Evolutionary conservation across 2,329 filamentous ascomycete genomes (phyloP).

Genomic region (Penicillium sp.): DNA sequence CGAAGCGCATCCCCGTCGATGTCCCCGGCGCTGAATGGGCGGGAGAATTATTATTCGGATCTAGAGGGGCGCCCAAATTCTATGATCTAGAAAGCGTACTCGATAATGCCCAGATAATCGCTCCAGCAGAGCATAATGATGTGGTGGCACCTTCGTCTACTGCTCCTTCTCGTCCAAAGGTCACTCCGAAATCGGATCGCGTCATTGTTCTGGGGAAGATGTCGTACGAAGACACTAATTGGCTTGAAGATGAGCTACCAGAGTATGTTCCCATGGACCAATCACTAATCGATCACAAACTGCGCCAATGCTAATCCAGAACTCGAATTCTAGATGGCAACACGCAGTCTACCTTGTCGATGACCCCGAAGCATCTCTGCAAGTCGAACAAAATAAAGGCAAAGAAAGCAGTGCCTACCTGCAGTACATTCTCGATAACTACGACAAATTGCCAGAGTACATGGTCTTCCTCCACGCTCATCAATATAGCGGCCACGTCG

Average conservation of each 20-base stretch:
- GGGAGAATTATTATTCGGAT: background rate
- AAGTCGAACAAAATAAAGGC: constrained; percentile 41
- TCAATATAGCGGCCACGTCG: constrained; percentile 52
- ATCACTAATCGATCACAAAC: background rate
- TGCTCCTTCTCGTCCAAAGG: constrained; percentile 15
- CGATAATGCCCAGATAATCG: background rate
- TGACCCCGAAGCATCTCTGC: constrained; percentile 25
- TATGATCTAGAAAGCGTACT: background rate
- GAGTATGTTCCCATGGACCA: constrained; percentile 35
- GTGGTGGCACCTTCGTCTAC: background rate
- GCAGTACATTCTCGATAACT: constrained; percentile 48
- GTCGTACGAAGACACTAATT: constrained; percentile 44
- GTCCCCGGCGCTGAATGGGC: constrained; percentile 16
- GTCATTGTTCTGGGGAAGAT: constrained; percentile 45
- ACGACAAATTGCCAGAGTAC: constrained; percentile 50
- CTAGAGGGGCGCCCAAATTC: background rate
- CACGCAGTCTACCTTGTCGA: constrained; percentile 46
- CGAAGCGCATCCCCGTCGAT: constrained; percentile 17
- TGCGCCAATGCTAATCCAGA: background rate
- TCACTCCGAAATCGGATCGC: constrained; percentile 31
- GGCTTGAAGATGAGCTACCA: constrained; percentile 45
- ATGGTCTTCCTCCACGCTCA: constrained; percentile 59
- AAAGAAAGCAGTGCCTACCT: constrained; percentile 47
- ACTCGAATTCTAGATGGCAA: constrained; percentile 39
- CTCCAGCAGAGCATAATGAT: background rate